Base-by-base conservation (phyloP, 2,329 filamentous ascomycete genomes). In the Drechslera avenae region DNA sequence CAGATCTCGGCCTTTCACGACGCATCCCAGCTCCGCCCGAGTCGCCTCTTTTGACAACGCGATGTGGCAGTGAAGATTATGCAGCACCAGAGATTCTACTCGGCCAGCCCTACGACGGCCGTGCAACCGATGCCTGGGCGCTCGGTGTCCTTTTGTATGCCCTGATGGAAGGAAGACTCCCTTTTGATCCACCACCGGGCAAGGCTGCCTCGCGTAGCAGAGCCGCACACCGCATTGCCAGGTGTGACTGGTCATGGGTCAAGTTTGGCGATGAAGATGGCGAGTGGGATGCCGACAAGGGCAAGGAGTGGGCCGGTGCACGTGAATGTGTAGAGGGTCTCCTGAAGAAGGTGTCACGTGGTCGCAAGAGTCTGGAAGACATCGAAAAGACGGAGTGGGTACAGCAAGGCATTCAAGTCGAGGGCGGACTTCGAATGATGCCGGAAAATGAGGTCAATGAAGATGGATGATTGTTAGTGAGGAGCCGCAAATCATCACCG, bases 41-140 rank as follows among this genome's bases (percentile, higher is more conserved):
- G 56, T 90, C 91, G 44, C 91, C 95, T 60, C 87, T 93, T 54
- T 82, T 99, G n/a, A 90, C 90, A 54, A 97, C 93, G 1, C 85
- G 94, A 8, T 99, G 94, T 72, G 94, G 94, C 26, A 96, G 90
- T 33, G 94, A 97, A 75, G 94, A 99, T 75, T 99, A 99, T 70
- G 93, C 93, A 1, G 93, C 94, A 0, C 94, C 94, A 0, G 94
- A 99, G 72, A 91, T 99, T 37, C 87, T 99, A 46, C 90, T 99
- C 80, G 93, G 93, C 18, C 90, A 96, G 68, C 86, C 90, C 6
- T 99, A 99, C 69, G 92, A 97, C 70, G 94, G 94, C 26, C 89
- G 91, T 31, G 85, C 88, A 1, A 96, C 89, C 0, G 94, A 99
- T 69, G 91, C 91, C 8, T 99, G 94, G 94, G 95, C 93, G 0